Conservation (phyloP, 306 rosid species). For the Pachyrhizus erosus region DNA sequence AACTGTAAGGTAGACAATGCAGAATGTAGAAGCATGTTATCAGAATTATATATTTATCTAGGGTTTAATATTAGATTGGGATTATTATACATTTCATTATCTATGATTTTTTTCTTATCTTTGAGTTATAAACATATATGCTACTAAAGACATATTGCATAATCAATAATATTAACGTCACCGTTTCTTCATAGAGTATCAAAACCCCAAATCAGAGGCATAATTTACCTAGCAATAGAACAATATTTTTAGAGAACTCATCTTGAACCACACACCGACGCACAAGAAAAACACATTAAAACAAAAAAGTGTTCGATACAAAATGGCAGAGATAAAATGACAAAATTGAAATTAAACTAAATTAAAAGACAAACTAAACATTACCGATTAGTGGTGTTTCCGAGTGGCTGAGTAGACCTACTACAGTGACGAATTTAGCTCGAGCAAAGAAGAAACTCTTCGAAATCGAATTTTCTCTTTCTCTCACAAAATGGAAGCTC, state of each 20-base stretch:
- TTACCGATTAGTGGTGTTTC: not conserved
- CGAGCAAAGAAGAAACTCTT: not conserved
- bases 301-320: not conserved
- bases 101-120: not conserved
- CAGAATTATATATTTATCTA: not conserved
- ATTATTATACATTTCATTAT: not conserved
- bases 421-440: not conserved
- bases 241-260: not conserved
- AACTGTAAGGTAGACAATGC: not conserved
- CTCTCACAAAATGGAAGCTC: not conserved
- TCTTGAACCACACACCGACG: not conserved
- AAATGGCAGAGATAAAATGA: not conserved
- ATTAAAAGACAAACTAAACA: not conserved
- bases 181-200: not conserved
- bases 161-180: not conserved
- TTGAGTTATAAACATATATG: not conserved
- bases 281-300: not conserved
- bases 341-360: not conserved
- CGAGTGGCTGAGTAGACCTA: not conserved
- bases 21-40: not conserved
- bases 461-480: not conserved
- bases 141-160: not conserved
- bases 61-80: not conserved
- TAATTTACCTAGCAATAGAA: not conserved
- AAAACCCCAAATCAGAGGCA: not conserved